Conservation (phyloP, 257 asterid species). For the Gentiana dahurica region DNA sequence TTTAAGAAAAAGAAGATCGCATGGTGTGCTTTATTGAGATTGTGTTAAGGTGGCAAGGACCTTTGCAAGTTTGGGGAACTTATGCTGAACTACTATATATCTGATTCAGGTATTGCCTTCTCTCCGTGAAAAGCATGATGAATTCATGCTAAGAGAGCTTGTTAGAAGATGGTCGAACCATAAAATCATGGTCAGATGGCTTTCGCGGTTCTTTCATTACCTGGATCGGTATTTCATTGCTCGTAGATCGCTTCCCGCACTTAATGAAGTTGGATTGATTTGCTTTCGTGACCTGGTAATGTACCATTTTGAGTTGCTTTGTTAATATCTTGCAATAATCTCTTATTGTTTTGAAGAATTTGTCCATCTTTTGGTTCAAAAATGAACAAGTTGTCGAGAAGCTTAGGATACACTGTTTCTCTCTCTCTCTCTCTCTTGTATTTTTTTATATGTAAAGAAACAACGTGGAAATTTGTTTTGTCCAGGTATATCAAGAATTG, state of each 20-base stretch:
- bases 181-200: slow-evolving; percentile 97
- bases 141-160: slow-evolving; percentile 91
- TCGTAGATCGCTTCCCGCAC: slow-evolving; percentile 91
- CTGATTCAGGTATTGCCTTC: slow-evolving; percentile 57
- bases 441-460: not conserved
- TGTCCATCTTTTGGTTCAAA: too few relatives aligned
- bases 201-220: slow-evolving; percentile 81
- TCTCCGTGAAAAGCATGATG: slow-evolving; percentile 81
- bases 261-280: slow-evolving; percentile 84
- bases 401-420: too few relatives aligned
- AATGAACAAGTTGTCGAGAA: too few relatives aligned
- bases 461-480: slow-evolving; percentile 1
- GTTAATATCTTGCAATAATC: not conserved
- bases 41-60: not conserved
- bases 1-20: too few relatives aligned
- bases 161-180: slow-evolving; percentile 92
- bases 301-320: not conserved
- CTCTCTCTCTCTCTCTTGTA: not conserved
- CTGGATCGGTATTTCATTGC: slow-evolving; percentile 96
- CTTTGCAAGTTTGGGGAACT: not conserved
- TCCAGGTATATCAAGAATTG: slow-evolving; percentile 78
- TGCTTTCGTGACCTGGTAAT: slow-evolving; percentile 90
- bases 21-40: not conserved
- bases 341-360: too few relatives aligned
- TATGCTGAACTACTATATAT: slow-evolving; percentile 1